Base-by-base conservation (phyloP, 2,329 filamentous ascomycete species). In the Penicillium sp. region DNA sequence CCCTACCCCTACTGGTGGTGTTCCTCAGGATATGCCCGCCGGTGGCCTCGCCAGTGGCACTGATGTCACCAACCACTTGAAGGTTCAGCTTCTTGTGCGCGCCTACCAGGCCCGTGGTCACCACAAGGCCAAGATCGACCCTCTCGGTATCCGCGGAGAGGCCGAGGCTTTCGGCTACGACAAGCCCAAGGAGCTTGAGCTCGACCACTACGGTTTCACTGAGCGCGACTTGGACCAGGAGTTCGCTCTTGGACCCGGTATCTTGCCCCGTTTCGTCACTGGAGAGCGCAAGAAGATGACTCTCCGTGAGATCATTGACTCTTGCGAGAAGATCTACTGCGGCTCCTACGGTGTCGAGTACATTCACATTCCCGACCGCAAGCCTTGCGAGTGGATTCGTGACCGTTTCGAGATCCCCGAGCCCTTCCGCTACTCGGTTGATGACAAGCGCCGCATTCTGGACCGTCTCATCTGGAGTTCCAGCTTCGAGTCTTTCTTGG, bases 401-500 rank as follows among this genome's bases (percentile, higher is more conserved):
- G 90, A 96, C 79, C 91, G 95, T 62, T 84, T 98, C 68, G 95
- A 99, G 81, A 89, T 98, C 51, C 93, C 93, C 46, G 86, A 89
- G 68, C 92, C 95, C 13, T 99, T 96, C 85, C 96, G 96, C 78
- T 98, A 97, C 82, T 96, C 91, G 1, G 89, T 96, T 58, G 95
- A 98, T 71, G 95, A 99, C 84, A 99, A 99, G 86, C 90, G 95
- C 72, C 88, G 95, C 66, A 96, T 99, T 67, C 85, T 99, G 65
- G 95, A 99, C 79, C 91, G 95, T 72, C 83, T 99, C 64, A 99
- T 99, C 77, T 99, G 95, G 95, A 93, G 91, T 75, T 96, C 93
- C 63, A 97, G 91, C 79, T 99, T 99, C 76, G 95, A 99, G 81
- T 81, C 87, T 59, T 99, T 99, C 84, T 82, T 96, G 66, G 88